A percentile compares a stretch with the other conserved stretches of the same genome.
Conservation (phyloP, 805 yeast genomes). For the Cyberlindnera galapagoensis region DNA sequence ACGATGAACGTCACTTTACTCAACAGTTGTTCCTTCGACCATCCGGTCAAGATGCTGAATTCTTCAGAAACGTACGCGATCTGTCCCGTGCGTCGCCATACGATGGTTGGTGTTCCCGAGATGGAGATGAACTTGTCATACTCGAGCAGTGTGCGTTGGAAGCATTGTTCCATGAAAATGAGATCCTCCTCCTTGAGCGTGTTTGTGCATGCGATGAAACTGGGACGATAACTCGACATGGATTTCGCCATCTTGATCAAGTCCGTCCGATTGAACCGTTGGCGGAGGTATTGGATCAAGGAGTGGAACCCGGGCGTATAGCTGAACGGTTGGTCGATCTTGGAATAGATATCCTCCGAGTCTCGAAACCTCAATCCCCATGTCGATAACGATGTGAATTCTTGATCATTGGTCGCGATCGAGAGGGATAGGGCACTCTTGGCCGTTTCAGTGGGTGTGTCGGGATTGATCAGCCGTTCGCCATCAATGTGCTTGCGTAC, state of each 20-base stretch:
- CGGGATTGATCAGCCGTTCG: slow-evolving; percentile 7
- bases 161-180: slow-evolving; percentile 93
- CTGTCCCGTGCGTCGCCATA: slow-evolving; percentile 95
- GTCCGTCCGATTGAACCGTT: slow-evolving; percentile 62
- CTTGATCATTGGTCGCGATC: slow-evolving; percentile 21
- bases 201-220: slow-evolving; percentile 88
- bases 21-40: slow-evolving; percentile 68
- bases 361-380: slow-evolving; percentile 46
- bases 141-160: slow-evolving; percentile 85
- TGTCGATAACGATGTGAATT: slow-evolving; percentile 9
- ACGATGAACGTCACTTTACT: slow-evolving; percentile 63
- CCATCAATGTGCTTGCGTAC: slow-evolving; percentile 31
- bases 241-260: slow-evolving; percentile 78
- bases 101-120: slow-evolving; percentile 90
- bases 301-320: slow-evolving; percentile 90
- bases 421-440: slow-evolving; percentile 17
- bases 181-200: slow-evolving; percentile 85
- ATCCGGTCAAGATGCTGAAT: slow-evolving; percentile 85
- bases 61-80: slow-evolving; percentile 94
- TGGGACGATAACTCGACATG: slow-evolving; percentile 87
- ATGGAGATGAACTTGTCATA: slow-evolving; percentile 79
- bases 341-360: slow-evolving; percentile 75
- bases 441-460: background rate
- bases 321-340: slow-evolving; percentile 69
- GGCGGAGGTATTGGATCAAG: slow-evolving; percentile 63